These are phyloP conservation scores for Echria macrotheca DNA, from an alignment of 495 filamentous ascomycete species.

Conservation along the genomic window DNA sequence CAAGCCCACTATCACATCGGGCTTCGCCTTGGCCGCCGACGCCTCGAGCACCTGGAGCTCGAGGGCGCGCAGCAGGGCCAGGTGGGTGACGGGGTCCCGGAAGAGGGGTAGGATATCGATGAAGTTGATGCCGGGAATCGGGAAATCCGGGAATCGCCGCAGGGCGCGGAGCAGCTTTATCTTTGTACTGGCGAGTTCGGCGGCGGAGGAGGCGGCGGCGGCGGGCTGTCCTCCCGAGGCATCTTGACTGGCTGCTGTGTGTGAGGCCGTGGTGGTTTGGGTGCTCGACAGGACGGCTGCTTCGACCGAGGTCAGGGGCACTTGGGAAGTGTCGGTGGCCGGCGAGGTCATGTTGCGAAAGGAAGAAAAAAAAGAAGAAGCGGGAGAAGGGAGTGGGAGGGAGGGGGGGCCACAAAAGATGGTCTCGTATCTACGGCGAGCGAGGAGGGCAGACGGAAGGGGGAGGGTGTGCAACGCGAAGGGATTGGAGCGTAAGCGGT, in stretches of 20 bases:
- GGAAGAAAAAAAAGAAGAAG: constrained; percentile 22
- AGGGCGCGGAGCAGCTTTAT: constrained; percentile 55
- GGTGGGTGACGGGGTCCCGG: constrained; percentile 68
- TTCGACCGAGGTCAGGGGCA: constrained; percentile 15
- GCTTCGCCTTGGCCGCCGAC: constrained; percentile 52
- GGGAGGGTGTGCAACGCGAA: constrained; percentile 30
- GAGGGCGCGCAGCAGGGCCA: constrained; percentile 73
- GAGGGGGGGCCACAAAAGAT: constrained; percentile 26
- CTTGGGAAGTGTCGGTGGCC: constrained; percentile 29
- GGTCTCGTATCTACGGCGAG: constrained; percentile 23
- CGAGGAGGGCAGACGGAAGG: constrained; percentile 8
- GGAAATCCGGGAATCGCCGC: constrained; percentile 86
- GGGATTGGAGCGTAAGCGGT: constrained; percentile 23
- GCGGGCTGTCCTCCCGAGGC: constrained; percentile 53
- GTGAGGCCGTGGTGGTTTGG: constrained; percentile 29
- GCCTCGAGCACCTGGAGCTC: constrained; percentile 70
- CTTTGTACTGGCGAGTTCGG: constrained; percentile 93
- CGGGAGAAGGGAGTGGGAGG: constrained; percentile 7
- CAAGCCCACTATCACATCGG: constrained; percentile 88
- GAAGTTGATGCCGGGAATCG: constrained; percentile 88
- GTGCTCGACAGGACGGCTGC: constrained; percentile 16
- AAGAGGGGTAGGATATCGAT: constrained; percentile 99
- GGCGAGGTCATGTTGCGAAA: constrained; percentile 57
- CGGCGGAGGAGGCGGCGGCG: constrained; percentile 63
- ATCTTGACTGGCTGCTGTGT: constrained; percentile 41